These are phyloP conservation scores for Pyronema omphalodes DNA, from an alignment of 495 filamentous ascomycete genomes.

Conservation along the genomic window DNA sequence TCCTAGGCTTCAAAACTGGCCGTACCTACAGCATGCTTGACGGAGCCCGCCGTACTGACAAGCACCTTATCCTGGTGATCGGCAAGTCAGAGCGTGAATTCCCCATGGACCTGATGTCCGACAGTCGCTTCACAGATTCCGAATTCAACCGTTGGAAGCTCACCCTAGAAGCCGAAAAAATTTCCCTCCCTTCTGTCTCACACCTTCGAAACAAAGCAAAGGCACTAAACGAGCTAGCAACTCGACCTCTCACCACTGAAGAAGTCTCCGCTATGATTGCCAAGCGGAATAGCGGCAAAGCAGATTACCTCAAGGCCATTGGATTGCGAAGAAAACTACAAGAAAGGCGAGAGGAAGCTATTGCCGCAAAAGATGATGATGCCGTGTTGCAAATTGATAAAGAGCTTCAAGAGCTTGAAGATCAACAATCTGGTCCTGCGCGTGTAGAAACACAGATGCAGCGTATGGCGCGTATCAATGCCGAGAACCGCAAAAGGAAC, in stretches of 20 bases:
- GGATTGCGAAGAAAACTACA: conserved; percentile 44
- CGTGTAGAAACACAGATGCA: conserved; percentile 29
- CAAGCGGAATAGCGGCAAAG: conserved; percentile 35
- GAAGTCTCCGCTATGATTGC: conserved; percentile 62
- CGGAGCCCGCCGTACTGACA: conserved; percentile 49
- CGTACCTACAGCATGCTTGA: conserved; percentile 62
- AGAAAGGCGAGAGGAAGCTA: conserved; percentile 45
- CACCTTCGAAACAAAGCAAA: conserved; percentile 50
- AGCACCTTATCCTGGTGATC: conserved; percentile 53
- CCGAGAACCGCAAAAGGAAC: conserved; percentile 60
- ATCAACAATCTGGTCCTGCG: conserved; percentile 38
- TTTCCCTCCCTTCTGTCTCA: conserved; percentile 48
- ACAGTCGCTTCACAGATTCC: conserved; percentile 50
- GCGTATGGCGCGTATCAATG: conserved; percentile 55
- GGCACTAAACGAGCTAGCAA: conserved; percentile 63
- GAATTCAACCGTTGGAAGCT: conserved; percentile 74
- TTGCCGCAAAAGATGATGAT: conserved; percentile 40
- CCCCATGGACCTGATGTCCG: conserved; percentile 69
- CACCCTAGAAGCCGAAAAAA: conserved; percentile 49
- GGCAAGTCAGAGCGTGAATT: conserved; percentile 61
- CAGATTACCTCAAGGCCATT: conserved; percentile 33
- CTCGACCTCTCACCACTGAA: conserved; percentile 56
- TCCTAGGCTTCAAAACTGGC: conserved; percentile 52
- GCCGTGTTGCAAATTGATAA: conserved; percentile 41
- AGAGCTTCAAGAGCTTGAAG: conserved; percentile 47